These are phyloP conservation scores for Colletotrichum cereale DNA, from an alignment of 2,329 filamentous ascomycete species.

Conservation along the genomic window DNA sequence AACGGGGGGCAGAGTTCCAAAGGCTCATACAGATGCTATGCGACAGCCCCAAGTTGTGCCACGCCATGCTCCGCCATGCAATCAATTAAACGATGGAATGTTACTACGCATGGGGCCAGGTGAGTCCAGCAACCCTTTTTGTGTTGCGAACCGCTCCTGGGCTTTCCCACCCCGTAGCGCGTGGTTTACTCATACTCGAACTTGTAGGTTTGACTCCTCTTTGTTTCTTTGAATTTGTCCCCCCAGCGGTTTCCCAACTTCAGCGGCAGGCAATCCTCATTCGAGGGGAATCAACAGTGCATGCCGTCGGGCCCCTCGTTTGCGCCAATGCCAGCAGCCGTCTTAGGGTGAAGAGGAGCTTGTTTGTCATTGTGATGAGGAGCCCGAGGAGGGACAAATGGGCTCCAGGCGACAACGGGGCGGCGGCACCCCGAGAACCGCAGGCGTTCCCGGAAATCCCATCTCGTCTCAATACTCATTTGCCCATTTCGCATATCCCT, in stretches of 20 bases:
- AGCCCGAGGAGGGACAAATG: not conserved
- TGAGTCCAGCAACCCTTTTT: not conserved
- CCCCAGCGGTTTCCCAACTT: not conserved
- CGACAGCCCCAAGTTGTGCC: slow-evolving; percentile 4
- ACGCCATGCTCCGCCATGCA: slow-evolving; percentile 12
- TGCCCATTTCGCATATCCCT: not conserved
- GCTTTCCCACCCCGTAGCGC: not conserved
- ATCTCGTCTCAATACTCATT: slow-evolving; percentile 15
- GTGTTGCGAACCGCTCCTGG: not conserved
- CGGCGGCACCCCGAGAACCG: not conserved
- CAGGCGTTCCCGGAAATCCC: slow-evolving; percentile 6
- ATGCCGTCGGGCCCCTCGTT: not conserved
- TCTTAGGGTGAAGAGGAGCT: not conserved
- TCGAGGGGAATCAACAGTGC: not conserved
- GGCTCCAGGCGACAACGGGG: slow-evolving; percentile 11
- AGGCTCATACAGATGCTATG: not conserved
- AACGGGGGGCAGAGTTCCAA: not conserved
- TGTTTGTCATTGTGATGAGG: not conserved
- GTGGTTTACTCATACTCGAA: not conserved
- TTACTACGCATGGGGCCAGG: not conserved
- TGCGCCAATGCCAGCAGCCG: not conserved
- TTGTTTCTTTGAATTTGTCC: not conserved
- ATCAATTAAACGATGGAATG: slow-evolving; percentile 24
- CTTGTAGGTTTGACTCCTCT: not conserved
- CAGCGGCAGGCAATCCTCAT: not conserved